Percentiles rank a stretch among this genome's conserved stretches.
Evolutionary conservation across 352 stramenopile genomes (phyloP).

Genomic region (Halophytophthora polymorphica): DNA sequence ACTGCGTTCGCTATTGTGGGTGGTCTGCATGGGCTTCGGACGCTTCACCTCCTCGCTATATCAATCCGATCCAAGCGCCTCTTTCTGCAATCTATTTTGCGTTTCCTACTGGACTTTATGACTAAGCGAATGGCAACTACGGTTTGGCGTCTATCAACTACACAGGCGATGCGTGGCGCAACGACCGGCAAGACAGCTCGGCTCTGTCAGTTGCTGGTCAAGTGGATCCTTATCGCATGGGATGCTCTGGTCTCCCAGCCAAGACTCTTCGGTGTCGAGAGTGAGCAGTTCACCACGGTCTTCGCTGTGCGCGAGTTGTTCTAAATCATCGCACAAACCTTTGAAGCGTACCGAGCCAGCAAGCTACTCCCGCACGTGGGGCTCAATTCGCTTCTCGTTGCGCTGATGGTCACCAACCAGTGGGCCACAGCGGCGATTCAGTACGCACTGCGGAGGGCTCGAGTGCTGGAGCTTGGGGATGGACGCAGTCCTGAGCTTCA

Average conservation of each 20-base stretch:
- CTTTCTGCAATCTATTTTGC: conserved; percentile 17
- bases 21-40: conserved; percentile 17
- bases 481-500: conserved; percentile 15
- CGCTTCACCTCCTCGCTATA: conserved; percentile 18
- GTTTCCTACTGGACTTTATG: conserved; percentile 3
- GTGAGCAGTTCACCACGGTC: conserved; percentile 21
- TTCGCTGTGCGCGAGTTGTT: conserved; percentile 18
- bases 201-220: not conserved
- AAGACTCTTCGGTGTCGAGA: conserved; percentile 22
- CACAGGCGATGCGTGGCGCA: too few relatives aligned
- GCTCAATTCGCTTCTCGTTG: conserved; percentile 17
- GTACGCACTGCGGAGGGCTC: conserved; percentile 10
- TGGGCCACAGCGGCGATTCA: conserved; percentile 21
- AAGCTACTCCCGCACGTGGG: conserved; percentile 6
- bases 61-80: conserved; percentile 12
- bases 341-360: conserved; percentile 25
- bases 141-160: not conserved
- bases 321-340: conserved; percentile 21
- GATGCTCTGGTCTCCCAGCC: not conserved
- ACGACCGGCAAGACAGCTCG: too few relatives aligned
- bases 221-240: too few relatives aligned
- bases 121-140: not conserved
- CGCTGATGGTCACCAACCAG: conserved; percentile 17
- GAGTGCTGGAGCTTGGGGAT: conserved; percentile 12
- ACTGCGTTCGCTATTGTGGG: conserved; percentile 26